Evolutionary conservation across 2,329 filamentous ascomycete species (phyloP), one percentile per base, ranked within the genome.

Genomic region (Akanthomyces lecanii): DNA sequence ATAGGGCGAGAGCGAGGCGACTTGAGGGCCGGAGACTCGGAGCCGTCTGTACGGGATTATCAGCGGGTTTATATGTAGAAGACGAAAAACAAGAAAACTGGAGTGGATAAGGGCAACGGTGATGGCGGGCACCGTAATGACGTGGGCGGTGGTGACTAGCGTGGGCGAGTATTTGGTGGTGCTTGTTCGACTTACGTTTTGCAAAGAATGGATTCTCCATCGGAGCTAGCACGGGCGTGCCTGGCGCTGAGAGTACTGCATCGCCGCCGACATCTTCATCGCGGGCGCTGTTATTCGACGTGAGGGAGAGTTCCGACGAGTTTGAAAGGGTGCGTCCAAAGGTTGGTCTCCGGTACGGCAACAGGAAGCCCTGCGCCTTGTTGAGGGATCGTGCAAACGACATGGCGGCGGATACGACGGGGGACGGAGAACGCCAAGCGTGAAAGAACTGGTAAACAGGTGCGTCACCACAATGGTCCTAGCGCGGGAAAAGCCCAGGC

Each of bases 371-470:
- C 47, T 79, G 72, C 8, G 79, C 75, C 67, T 82, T 80, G 51
- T 64, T 77, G 71, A 84, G 78, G 14, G 81, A 81, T 67, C 80
- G 78, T 52, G 78, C 75, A 64, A 82, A 73, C 36, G 63, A 64
- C 81, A 84, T 84, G 60, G 36, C n/a, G n/a, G 44, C 56, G 38
- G 38, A 55, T 55, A 30, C 21, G 52, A 42, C 23, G 56, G 56
- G 7, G 10, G 36, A 42, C 23, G 44, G 56, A 14, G 4, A 40
- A 21, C 14, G 56, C 56, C 56, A 51, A 60, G 21, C 47, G 51
- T 51, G 56, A 23, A 51, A 52, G 28, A 38, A 52, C 21, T 25
- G 47, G 18, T 16, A 52, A 48, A 42, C 16, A 40, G 51, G 25
- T 51, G 57, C 47, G 57, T 52, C 36, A 51, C 57, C 47, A 52